These are phyloP conservation scores for Eimeria necatrix DNA, from an alignment of 169 alveolate species.

Conservation along the genomic window DNA sequence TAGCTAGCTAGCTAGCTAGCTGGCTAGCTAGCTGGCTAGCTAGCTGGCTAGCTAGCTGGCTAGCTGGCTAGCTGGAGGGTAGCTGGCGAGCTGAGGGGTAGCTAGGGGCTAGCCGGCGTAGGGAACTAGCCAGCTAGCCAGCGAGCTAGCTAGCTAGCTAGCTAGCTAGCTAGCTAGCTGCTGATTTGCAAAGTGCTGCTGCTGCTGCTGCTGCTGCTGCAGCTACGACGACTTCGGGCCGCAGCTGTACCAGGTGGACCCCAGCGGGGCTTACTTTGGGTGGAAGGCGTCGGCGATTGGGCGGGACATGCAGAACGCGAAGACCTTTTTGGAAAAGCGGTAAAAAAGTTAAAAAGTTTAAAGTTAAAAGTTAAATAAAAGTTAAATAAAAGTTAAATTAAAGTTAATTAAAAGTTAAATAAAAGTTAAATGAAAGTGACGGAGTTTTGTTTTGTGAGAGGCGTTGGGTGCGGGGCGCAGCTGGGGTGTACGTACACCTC, in stretches of 20 bases:
- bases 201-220: neutral
- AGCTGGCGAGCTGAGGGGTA: too few relatives aligned
- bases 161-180: too few relatives aligned
- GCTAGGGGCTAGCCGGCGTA: too few relatives aligned
- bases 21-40: neutral
- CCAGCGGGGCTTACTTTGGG: conserved; percentile 98
- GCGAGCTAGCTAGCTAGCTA: too few relatives aligned
- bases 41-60: too few relatives aligned
- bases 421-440: neutral
- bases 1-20: neutral
- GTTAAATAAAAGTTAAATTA: neutral
- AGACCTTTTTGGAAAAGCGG: conserved; percentile 98
- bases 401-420: neutral
- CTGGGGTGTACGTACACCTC: too few relatives aligned
- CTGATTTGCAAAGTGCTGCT: too few relatives aligned
- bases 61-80: too few relatives aligned
- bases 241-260: conserved; percentile 97
- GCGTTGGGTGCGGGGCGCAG: too few relatives aligned
- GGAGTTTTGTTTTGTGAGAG: too few relatives aligned
- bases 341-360: neutral
- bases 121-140: too few relatives aligned
- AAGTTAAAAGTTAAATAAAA: neutral
- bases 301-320: conserved; percentile 96
- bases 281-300: conserved; percentile 99
- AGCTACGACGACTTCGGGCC: conserved; percentile 94